phyloP scores from a whole-genome alignment of 805 yeast genomes.

The Kodamaea kakaduensis region DNA sequence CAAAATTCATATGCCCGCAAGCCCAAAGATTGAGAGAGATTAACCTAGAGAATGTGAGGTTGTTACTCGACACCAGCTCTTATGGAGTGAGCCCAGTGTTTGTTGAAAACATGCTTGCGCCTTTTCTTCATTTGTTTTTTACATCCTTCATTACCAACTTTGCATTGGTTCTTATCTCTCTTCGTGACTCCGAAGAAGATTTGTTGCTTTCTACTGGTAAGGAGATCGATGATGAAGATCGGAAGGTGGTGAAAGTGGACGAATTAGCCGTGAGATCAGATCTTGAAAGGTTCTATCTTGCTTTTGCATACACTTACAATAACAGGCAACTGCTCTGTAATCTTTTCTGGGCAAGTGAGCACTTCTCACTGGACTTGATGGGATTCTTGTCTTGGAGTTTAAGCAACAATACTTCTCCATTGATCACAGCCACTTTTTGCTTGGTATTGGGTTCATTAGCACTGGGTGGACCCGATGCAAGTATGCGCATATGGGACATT shows the following conservation, averaged over 20 bases:
- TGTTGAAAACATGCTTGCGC: slow-evolving; percentile 31
- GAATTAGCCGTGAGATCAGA: slow-evolving; percentile 73
- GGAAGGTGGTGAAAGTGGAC: slow-evolving; percentile 35
- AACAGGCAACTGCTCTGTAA: slow-evolving; percentile 55
- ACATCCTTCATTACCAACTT: slow-evolving; percentile 56
- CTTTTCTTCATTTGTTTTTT: slow-evolving; percentile 48
- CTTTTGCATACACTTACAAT: slow-evolving; percentile 65
- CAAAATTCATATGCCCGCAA: slow-evolving; percentile 49
- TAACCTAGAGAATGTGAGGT: slow-evolving; percentile 18
- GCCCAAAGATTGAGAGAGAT: slow-evolving; percentile 20
- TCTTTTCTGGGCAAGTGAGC: slow-evolving; percentile 55
- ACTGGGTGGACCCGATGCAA: slow-evolving; percentile 52
- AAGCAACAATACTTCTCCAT: slow-evolving; percentile 65
- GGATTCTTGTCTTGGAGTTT: slow-evolving; percentile 92
- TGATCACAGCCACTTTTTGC: slow-evolving; percentile 79
- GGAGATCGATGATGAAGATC: slow-evolving; percentile 11
- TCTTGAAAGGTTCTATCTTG: slow-evolving; percentile 78
- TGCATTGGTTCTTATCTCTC: slow-evolving; percentile 61
- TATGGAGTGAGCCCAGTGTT: slow-evolving; percentile 20
- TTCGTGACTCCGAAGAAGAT: slow-evolving; percentile 75
- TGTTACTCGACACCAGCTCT: slow-evolving; percentile 26
- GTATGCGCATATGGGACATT: slow-evolving; percentile 37
- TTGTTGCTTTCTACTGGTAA: slow-evolving; percentile 48
- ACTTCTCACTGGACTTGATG: slow-evolving; percentile 47
- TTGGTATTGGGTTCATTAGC: slow-evolving; percentile 75